These are phyloP conservation scores for Catharanthus roseus DNA, from an alignment of 257 asterid species.

Conservation along the genomic window DNA sequence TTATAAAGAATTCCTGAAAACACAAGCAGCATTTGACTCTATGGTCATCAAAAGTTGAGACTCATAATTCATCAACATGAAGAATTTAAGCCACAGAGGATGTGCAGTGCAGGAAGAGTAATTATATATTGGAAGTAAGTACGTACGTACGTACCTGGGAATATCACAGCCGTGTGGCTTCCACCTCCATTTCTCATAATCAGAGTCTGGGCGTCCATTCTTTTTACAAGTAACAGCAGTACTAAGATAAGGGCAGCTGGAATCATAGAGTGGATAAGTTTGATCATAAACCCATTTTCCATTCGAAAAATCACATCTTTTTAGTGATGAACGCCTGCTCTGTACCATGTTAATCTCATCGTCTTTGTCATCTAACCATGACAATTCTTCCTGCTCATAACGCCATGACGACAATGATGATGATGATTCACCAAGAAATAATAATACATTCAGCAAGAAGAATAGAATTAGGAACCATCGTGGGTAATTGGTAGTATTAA, in stretches of 20 bases:
- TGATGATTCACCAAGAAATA: conserved; percentile 24
- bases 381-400: conserved; percentile 47
- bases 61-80: background rate
- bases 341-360: conserved; percentile 49
- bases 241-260: conserved; percentile 71
- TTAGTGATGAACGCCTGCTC: conserved; percentile 42
- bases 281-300: conserved; percentile 84
- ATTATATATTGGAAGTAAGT: too few species aligned
- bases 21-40: background rate
- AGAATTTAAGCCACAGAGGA: too few species aligned
- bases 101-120: too few species aligned
- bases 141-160: conserved; percentile 63
- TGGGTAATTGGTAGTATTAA: conserved; percentile 4
- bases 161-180: conserved; percentile 63
- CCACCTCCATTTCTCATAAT: conserved; percentile 84
- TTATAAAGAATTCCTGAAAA: too few species aligned
- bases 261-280: conserved; percentile 68
- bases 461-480: conserved; percentile 7
- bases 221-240: conserved; percentile 58
- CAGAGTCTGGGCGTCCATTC: conserved; percentile 88
- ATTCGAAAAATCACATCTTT: conserved; percentile 52
- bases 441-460: conserved; percentile 22
- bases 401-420: too few species aligned
- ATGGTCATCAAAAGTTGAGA: background rate
- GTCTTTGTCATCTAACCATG: conserved; percentile 53